phyloP scores from a whole-genome alignment of 1,284 basidiomycete genomes.

The Irpex rosettiformis region DNA sequence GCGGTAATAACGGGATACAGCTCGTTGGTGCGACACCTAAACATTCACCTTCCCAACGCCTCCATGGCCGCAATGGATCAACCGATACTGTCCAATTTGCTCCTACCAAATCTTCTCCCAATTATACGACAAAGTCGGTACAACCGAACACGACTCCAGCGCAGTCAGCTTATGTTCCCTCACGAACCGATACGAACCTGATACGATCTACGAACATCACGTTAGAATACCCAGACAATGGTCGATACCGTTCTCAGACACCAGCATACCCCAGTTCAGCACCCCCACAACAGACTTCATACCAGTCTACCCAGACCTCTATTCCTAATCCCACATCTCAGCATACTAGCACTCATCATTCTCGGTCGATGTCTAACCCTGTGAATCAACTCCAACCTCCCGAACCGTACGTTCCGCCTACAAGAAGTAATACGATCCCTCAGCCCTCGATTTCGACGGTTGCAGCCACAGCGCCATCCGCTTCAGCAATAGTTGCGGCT shows the following conservation, averaged over 20 bases:
- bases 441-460: slow-evolving; percentile 2
- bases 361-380: slow-evolving; percentile 12
- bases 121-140: slow-evolving; percentile 21
- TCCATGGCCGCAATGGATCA: slow-evolving; percentile 28
- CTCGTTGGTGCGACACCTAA: slow-evolving; percentile 22
- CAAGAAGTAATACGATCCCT: slow-evolving; percentile 9
- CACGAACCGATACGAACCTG: slow-evolving; percentile 26
- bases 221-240: slow-evolving; percentile 29
- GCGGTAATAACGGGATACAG: slow-evolving; percentile 7
- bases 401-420: slow-evolving; percentile 1
- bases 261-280: slow-evolving; percentile 22
- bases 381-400: not conserved
- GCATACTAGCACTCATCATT: slow-evolving; percentile 2
- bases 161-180: slow-evolving; percentile 20
- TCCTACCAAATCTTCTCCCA: slow-evolving; percentile 20
- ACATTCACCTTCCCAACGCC: slow-evolving; percentile 25
- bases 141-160: slow-evolving; percentile 19
- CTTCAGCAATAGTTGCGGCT: slow-evolving; percentile 17
- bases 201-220: slow-evolving; percentile 21
- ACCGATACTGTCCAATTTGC: slow-evolving; percentile 29
- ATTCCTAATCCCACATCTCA: slow-evolving; percentile 2
- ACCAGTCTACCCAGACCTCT: slow-evolving; percentile 8
- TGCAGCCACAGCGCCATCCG: slow-evolving; percentile 12
- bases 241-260: slow-evolving; percentile 29
- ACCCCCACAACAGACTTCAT: slow-evolving; percentile 11